Base-by-base conservation (phyloP, 1,284 basidiomycete species). In the Phlebopus sp. region DNA sequence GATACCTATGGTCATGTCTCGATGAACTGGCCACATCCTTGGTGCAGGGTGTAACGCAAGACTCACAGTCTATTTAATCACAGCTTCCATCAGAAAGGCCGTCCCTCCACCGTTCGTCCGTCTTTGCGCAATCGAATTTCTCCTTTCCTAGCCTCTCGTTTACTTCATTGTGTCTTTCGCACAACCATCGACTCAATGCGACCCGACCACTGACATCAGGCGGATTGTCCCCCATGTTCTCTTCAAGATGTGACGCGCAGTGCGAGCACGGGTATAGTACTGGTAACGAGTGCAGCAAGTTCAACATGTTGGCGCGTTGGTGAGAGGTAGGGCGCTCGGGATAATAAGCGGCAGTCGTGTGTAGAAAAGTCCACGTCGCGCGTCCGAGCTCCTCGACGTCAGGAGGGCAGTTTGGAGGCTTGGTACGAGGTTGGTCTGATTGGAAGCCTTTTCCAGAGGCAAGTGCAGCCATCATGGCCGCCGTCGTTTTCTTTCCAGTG, bases 331-430 rank as follows among this genome's bases (percentile, higher is more conserved):
- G 90, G 21, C 72, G 68, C 21, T 85, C 78, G n/a, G 94, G 93
- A 68, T 94, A 97, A 68, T 97, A 95, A 14, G 94, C 90, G 0
- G 92, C 92, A 3, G 93, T 87, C 1, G 92, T 86, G 65, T 97
- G 94, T 31, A 97, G 76, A 78, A 97, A 97, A 15, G 92, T 89
- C 94, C 94, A 97, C 3, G 94, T 96, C 41, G 94, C 86, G 43
- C 84, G 81, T 5, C 94, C 94, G 35, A 97, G 83, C 48, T 82
- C 75, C 58, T 92, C 90, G 37, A 86, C 84, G 66, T 97, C 93
- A 0, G 92, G 83, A 10, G 94, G 94, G 61, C 94, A 97, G 52
- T 89, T 73, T 19, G 72, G 70, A 2, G 81, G 79, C 38, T 73
- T 76, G n/a, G 61, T 62, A n/a, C 76, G 70, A 13, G 59, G 55